phyloP scores from a whole-genome alignment of 2,329 filamentous ascomycete genomes.

The Fusarium ramigenum region DNA sequence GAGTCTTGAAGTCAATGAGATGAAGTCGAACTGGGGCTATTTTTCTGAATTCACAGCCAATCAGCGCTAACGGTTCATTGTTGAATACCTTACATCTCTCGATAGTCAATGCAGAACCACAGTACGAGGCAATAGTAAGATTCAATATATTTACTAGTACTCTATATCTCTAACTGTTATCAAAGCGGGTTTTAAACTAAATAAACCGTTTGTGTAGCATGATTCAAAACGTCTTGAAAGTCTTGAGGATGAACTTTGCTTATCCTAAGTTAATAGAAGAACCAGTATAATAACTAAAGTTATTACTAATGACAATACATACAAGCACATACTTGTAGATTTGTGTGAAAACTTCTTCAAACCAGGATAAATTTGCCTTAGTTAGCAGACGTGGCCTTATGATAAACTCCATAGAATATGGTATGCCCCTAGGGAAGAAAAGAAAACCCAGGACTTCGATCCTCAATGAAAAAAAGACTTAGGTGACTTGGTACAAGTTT shows the following conservation, averaged over 20 bases:
- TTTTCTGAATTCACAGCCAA: slow-evolving; percentile 13
- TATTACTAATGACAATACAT: neutral
- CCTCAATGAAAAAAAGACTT: no score
- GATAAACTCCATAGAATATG: no score
- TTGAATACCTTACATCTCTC: neutral
- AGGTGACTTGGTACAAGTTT: no score
- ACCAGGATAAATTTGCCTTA: neutral
- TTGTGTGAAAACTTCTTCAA: neutral
- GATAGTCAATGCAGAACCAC: neutral
- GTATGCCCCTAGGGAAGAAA: no score
- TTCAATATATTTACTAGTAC: neutral
- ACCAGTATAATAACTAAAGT: neutral
- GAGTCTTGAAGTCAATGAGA: slow-evolving; percentile 16
- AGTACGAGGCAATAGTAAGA: no score
- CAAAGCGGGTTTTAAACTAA: no score
- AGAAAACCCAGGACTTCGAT: no score
- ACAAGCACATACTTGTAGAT: no score
- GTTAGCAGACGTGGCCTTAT: neutral
- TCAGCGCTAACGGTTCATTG: slow-evolving; percentile 2
- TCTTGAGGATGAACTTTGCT: neutral
- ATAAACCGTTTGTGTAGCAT: neutral
- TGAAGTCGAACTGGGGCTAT: slow-evolving; percentile 11
- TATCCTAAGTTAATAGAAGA: fast-evolving
- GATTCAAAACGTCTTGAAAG: neutral
- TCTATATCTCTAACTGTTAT: fast-evolving